phyloP scores from a whole-genome alignment of 2,329 filamentous ascomycete species.

The Calonectria honghensis region DNA sequence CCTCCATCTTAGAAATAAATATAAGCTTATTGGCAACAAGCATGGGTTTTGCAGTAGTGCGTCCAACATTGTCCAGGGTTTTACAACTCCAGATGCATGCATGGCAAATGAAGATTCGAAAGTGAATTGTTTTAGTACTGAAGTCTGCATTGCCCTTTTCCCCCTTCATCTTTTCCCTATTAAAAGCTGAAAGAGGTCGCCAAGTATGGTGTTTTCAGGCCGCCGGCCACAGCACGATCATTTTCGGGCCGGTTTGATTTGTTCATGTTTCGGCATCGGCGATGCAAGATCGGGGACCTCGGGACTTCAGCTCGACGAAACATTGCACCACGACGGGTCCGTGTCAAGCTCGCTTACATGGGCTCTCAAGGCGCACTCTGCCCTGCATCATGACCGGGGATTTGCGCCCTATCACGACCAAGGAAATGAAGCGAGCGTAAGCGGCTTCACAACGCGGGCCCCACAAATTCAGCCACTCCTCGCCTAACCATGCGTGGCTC shows the following conservation, averaged over 20 bases:
- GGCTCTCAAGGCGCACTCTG: not conserved
- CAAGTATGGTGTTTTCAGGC: not conserved
- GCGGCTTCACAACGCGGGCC: not conserved
- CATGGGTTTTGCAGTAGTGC: not conserved
- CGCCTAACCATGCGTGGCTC: not conserved
- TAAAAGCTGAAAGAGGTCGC: not conserved
- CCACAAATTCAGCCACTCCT: slow-evolving; percentile 13
- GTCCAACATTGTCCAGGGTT: not conserved
- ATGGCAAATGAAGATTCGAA: not conserved
- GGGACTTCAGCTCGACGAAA: not conserved
- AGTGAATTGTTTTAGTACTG: not conserved
- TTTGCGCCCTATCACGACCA: slow-evolving; percentile 10
- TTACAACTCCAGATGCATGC: not conserved
- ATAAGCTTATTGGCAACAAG: not conserved
- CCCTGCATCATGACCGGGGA: not conserved
- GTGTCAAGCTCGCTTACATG: not conserved
- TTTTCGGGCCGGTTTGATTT: not conserved
- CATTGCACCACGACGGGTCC: not conserved
- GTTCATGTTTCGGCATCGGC: not conserved
- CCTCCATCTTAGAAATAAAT: slow-evolving; percentile 1
- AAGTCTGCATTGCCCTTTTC: not conserved
- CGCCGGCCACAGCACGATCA: not conserved
- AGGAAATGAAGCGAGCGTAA: slow-evolving; percentile 6
- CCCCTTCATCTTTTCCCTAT: not conserved
- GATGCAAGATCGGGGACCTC: too few relatives aligned